phyloP scores from a whole-genome alignment of 2,329 filamentous ascomycete genomes.

The Colletotrichum nymphaeae region DNA sequence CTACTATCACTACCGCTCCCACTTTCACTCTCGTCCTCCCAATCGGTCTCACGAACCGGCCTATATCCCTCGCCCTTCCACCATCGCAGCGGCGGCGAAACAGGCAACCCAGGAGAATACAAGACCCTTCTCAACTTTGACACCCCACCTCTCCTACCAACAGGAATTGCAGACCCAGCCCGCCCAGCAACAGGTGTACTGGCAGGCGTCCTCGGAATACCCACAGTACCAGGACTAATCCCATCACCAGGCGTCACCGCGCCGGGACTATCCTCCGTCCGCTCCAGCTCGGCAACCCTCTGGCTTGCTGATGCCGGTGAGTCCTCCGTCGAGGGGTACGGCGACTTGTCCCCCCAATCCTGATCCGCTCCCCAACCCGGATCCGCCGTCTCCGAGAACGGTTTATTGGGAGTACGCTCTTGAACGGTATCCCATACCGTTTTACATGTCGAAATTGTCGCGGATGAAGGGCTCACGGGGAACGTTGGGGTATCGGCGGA shows the following conservation, averaged over 20 bases:
- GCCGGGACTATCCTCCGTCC: background rate
- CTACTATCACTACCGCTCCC: background rate
- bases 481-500: background rate
- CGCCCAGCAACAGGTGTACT: background rate
- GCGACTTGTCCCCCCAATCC: no score
- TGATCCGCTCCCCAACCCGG: conserved; percentile 39
- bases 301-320: background rate
- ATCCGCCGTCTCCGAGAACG: conserved; percentile 40
- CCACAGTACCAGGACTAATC: background rate
- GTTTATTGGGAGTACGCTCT: background rate
- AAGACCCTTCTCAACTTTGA: background rate
- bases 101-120: background rate
- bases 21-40: background rate
- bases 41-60: background rate
- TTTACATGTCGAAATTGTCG: no score
- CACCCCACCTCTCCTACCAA: background rate
- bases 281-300: no score
- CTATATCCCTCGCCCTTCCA: background rate
- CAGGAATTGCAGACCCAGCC: background rate
- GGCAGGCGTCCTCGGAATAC: background rate
- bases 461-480: background rate
- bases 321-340: conserved; percentile 12
- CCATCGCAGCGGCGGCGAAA: background rate
- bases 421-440: no score
- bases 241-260: background rate